Conservation (phyloP, 2,329 filamentous ascomycete genomes). For the Chrysoporthe austroafricana region DNA sequence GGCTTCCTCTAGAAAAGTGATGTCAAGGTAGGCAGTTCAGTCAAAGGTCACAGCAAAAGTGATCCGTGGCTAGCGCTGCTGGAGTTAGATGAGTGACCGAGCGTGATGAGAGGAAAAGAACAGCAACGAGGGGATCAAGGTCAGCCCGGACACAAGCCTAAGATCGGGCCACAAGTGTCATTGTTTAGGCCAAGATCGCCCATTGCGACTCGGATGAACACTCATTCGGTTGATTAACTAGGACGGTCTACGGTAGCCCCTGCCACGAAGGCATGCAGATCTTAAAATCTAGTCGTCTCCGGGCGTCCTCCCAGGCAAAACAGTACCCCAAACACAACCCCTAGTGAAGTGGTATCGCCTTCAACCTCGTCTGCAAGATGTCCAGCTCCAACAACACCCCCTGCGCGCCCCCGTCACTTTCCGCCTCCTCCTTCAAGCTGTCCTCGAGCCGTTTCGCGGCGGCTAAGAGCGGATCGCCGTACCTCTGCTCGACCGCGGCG, state of each 20-base stretch:
- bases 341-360: conserved; percentile 23
- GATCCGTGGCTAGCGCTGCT: too few relatives aligned
- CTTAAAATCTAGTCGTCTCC: too few relatives aligned
- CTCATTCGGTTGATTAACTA: too few relatives aligned
- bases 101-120: not conserved
- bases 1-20: too few relatives aligned
- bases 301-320: not conserved
- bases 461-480: conserved; percentile 56
- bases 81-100: not conserved
- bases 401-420: conserved; percentile 17
- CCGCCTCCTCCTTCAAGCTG: conserved; percentile 14
- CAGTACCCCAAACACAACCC: not conserved
- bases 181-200: not conserved
- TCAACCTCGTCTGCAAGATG: conserved; percentile 27
- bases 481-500: conserved; percentile 61
- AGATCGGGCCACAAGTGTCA: too few relatives aligned
- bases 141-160: not conserved
- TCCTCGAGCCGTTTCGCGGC: conserved; percentile 44
- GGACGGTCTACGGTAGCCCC: too few relatives aligned
- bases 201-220: not conserved
- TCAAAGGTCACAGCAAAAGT: too few relatives aligned
- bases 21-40: too few relatives aligned
- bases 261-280: too few relatives aligned
- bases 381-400: conserved; percentile 26
- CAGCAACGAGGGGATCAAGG: not conserved